Evolutionary conservation across 2,329 filamentous ascomycete species (phyloP), one percentile per base, ranked within the genome.

Genomic region (Trichoderma brevicompactum): DNA sequence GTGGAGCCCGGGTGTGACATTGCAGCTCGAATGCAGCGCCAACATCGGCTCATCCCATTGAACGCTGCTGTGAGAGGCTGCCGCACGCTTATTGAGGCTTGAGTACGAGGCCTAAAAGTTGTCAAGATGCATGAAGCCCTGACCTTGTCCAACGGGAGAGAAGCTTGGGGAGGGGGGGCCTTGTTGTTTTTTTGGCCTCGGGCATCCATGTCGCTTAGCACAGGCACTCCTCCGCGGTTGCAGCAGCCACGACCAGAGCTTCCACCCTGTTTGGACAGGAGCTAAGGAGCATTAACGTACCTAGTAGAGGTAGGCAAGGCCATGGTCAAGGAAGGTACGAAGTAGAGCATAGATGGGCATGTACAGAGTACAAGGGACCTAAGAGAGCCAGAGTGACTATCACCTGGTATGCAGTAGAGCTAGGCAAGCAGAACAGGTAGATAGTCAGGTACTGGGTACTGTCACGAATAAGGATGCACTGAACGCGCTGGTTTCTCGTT

Each of bases 91-190:
- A 6, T 49, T 15, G 56, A 49, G 44, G 56, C 56, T 44, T 36
- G 43, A 23, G 38, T 15, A 32, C 38, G 13, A 17, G 13, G 38
- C 40, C 53, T 40, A 50, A 19, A 34, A 60, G 10, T 36, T 60
- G 56, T 50, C 56, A 41, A 60, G 56, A 28, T 41, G 56, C 56
- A 60, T 60, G 44, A 32, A 36, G 9, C 44, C 56, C 44, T 41
- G 46, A 19, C 56, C 56, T 49, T 50, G 56, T 50, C 34, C 56
- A 17, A 23, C 46, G 8, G 23, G 46, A 49, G 23, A n/a, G 10
- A 12, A 43, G n/a, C 2, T 12, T 15, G 23, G 46, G 15, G 56
- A 50, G 44, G 44, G 7, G 17, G 46, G 7, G 36, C 23, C 23
- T 28, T 48, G 19, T 49, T 38, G n/a, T 10, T 48, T 55, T 48